Percentiles rank a stretch among this genome's conserved stretches.
Evolutionary conservation across 2,329 filamentous ascomycete species (phyloP).

Genomic region (Cladorrhinum sp.): DNA sequence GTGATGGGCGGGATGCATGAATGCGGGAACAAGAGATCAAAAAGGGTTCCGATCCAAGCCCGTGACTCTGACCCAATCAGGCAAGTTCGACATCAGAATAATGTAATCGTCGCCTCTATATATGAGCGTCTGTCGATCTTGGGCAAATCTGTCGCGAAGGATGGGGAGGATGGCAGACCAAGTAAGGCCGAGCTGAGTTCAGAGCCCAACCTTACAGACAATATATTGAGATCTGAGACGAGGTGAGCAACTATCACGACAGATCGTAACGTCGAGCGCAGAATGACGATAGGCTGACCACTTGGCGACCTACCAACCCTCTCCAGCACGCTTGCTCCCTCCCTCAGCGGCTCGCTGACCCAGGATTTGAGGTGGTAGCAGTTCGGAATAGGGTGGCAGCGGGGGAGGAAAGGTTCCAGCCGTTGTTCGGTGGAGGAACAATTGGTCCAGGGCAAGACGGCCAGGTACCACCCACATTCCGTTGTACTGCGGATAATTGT

Average conservation of each 20-base stretch:
- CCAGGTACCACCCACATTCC: constrained; percentile 8
- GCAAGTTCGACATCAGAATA: background rate
- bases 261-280: background rate
- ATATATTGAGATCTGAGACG: constrained; percentile 2
- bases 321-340: background rate
- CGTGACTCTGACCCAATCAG: constrained; percentile 3
- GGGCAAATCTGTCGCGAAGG: background rate
- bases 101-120: background rate
- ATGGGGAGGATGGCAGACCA: background rate
- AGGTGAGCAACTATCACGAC: background rate
- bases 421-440: constrained; percentile 10
- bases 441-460: constrained; percentile 13
- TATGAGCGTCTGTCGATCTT: background rate
- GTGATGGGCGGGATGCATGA: background rate
- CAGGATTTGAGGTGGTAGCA: constrained; percentile 24
- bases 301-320: background rate
- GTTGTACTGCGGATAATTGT: constrained; percentile 22
- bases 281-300: background rate
- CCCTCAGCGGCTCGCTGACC: constrained; percentile 10
- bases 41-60: background rate
- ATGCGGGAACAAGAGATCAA: background rate
- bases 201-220: background rate
- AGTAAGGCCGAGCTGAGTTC: background rate
- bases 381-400: constrained; percentile 17
- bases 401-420: constrained; percentile 6